Evolutionary conservation across 345 rosid species (phyloP).

Genomic region (Corymbia maculata): DNA sequence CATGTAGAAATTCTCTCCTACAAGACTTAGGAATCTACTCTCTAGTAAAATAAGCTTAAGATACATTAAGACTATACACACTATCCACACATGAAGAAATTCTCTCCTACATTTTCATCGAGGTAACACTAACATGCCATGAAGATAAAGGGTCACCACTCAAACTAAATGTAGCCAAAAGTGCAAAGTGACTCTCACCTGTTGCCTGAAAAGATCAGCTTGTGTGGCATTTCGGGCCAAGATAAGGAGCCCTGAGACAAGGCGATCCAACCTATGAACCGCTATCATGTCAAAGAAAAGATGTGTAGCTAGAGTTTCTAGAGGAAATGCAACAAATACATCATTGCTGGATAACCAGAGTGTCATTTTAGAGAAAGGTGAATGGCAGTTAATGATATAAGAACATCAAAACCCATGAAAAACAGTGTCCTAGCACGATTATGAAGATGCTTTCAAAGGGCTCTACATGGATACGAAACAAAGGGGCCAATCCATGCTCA

Average conservation of each 20-base stretch:
- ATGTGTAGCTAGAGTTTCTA: neutral
- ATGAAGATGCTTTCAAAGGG: neutral
- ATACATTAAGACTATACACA: too few relatives aligned
- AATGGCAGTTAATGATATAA: neutral
- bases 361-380: neutral
- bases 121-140: neutral
- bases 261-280: conserved; percentile 79
- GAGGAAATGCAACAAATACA: neutral
- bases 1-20: too few relatives aligned
- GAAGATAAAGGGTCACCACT: neutral
- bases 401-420: neutral
- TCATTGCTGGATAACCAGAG: neutral
- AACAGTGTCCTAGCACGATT: neutral
- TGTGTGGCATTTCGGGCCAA: conserved; percentile 77
- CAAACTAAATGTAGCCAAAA: neutral
- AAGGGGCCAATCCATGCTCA: conserved; percentile 65
- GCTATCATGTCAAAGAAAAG: conserved; percentile 21
- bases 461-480: conserved; percentile 70
- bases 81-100: too few relatives aligned
- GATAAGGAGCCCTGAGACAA: conserved; percentile 94
- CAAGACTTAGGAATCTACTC: too few relatives aligned
- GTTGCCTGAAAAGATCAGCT: conserved; percentile 83
- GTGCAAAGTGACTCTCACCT: conserved; percentile 25
- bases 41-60: too few relatives aligned
- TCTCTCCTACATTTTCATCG: too few relatives aligned